These are phyloP conservation scores for Spergularia azorica DNA, from an alignment of 179 eudicot genomes.

Conservation along the genomic window DNA sequence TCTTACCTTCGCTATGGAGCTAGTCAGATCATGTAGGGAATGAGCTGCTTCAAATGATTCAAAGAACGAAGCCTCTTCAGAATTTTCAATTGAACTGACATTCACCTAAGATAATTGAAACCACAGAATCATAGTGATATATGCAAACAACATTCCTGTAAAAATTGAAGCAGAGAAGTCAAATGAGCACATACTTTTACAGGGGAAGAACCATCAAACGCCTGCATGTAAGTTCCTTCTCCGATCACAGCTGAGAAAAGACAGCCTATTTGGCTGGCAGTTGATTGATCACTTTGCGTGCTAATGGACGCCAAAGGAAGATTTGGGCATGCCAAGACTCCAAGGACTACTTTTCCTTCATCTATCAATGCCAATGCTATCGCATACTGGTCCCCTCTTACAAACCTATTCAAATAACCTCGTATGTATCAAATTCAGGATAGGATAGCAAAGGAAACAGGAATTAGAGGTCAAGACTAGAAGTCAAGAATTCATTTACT, in stretches of 20 bases:
- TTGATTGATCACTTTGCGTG: constrained; percentile 31
- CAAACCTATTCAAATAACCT: constrained; percentile 50
- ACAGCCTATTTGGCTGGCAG: constrained; percentile 59
- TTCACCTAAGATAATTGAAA: constrained; percentile 51
- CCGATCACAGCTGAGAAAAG: constrained; percentile 84
- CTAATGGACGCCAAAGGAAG: constrained; percentile 66
- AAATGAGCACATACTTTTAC: constrained; percentile 45
- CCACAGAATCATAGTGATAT: neutral
- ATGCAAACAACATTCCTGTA: neutral
- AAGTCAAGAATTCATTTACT: neutral
- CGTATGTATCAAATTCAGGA: constrained; percentile 27
- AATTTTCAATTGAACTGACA: constrained; percentile 68
- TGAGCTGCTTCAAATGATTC: constrained; percentile 98
- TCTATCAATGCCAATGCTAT: constrained; percentile 89
- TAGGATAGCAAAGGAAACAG: neutral
- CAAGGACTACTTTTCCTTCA: constrained; percentile 90
- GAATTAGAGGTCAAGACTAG: neutral
- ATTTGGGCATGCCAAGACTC: constrained; percentile 98
- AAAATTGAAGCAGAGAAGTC: neutral
- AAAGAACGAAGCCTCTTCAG: constrained; percentile 95
- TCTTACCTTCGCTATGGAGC: constrained; percentile 77
- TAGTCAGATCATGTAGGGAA: constrained; percentile 71
- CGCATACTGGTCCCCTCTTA: constrained; percentile 96
- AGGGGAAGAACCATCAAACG: constrained; percentile 75
- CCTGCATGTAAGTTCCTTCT: constrained; percentile 81